Base-by-base conservation (phyloP, 495 filamentous ascomycete genomes). In the Aspergillus sclerotioniger region DNA sequence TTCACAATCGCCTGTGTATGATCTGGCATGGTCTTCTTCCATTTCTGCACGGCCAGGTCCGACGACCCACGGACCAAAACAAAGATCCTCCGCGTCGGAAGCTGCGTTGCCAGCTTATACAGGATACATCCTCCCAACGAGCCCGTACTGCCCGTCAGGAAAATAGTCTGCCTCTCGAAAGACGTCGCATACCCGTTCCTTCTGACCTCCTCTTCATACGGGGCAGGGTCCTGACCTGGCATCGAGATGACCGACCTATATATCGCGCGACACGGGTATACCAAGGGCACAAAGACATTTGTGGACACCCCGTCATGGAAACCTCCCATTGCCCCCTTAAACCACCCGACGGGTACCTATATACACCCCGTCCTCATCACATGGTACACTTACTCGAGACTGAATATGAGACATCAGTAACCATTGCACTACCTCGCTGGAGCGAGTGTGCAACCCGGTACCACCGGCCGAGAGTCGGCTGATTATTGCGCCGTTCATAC, bases 141-240 rank as follows among this genome's bases (percentile, higher is more conserved):
- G 17, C 74, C 74, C 2, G 74, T 76, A 28, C 68, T 65, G 10
- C 74, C 74, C 0, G 72, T 75, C 10, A 76, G 62, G 20, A 76
- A 69, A 17, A 76, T 69, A 1, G 60, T 67, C 46, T 76, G 69
- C 8, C 20, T 48, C 25, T 70, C 66, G 12, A 71, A 74, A 10
- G 54, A 43, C 6, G 58, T 64, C 17, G 58, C 53, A 58, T 76
- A 74, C n/a, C 70, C 70, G 39, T 53, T 62, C 16, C 60, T 65
- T 13, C 63, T 46, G 35, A 73, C 54, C 19, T 62, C 56, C 2
- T 70, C 68, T n/a, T 55, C 51, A 9, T 62, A 53, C 10, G 63
- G 60, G 37, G 67, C 48, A 25, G 48, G 29, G 50, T 21, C 44
- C 25, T 25, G 25, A 25, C 25, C 25, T 25, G 25, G 25, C 25